These are phyloP conservation scores for Pseudozyma tsukubaensis DNA, from an alignment of 1,284 basidiomycete genomes.

Conservation along the genomic window DNA sequence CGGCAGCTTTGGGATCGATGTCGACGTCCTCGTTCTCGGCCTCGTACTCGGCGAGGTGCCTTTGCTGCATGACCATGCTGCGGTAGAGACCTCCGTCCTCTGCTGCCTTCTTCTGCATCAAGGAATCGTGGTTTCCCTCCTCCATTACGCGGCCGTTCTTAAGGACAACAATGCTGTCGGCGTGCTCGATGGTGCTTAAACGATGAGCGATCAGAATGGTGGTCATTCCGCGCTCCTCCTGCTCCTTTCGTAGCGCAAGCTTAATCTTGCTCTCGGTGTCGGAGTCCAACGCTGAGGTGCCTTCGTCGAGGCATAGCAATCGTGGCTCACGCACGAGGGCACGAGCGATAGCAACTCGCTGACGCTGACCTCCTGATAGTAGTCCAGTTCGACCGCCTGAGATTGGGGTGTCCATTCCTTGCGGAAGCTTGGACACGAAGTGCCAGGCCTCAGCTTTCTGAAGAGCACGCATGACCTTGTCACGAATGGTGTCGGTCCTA, in stretches of 20 bases:
- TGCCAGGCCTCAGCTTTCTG: slow-evolving; percentile 70
- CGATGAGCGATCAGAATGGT: slow-evolving; percentile 65
- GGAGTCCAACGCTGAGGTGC: slow-evolving; percentile 64
- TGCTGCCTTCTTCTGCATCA: slow-evolving; percentile 44
- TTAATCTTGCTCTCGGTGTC: slow-evolving; percentile 65
- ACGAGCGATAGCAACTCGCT: slow-evolving; percentile 65
- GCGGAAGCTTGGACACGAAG: slow-evolving; percentile 68
- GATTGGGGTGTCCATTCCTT: slow-evolving; percentile 69
- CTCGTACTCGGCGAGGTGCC: slow-evolving; percentile 40
- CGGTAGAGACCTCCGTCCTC: slow-evolving; percentile 46
- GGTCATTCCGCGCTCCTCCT: slow-evolving; percentile 64
- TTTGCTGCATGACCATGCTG: slow-evolving; percentile 63
- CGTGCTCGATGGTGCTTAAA: slow-evolving; percentile 64
- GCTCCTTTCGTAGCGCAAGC: slow-evolving; percentile 58
- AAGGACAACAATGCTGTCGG: slow-evolving; percentile 64
- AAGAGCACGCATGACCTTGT: slow-evolving; percentile 64
- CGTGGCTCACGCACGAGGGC: slow-evolving; percentile 63
- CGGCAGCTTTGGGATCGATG: neutral
- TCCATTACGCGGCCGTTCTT: slow-evolving; percentile 61
- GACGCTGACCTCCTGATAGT: slow-evolving; percentile 65
- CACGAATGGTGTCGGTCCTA: slow-evolving; percentile 54
- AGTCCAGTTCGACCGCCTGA: slow-evolving; percentile 68
- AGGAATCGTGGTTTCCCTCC: slow-evolving; percentile 55
- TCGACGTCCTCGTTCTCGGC: slow-evolving; percentile 14
- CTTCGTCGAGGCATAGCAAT: slow-evolving; percentile 65